Evolutionary conservation across 2,329 filamentous ascomycete species (phyloP).

Genomic region (Ophiocordyceps unilateralis): DNA sequence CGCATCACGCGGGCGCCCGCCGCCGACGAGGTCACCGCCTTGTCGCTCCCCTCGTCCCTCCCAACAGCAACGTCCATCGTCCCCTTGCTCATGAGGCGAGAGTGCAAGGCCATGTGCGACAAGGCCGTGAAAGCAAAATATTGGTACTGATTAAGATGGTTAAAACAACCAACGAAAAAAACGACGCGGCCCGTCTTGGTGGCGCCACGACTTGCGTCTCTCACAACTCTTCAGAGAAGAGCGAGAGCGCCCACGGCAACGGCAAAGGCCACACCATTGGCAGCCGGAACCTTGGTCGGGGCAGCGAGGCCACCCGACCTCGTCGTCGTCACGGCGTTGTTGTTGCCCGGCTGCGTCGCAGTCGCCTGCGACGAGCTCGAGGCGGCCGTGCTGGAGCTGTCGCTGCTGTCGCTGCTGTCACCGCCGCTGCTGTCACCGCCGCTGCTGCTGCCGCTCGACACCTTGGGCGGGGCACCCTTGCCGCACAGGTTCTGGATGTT

Average conservation of each 20-base stretch:
- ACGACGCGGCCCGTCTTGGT: not conserved
- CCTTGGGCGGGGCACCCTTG: conserved; percentile 14
- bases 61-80: not conserved
- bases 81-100: not conserved
- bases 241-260: conserved; percentile 34
- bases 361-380: conserved; percentile 4
- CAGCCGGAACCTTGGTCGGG: conserved; percentile 22
- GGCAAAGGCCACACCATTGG: conserved; percentile 27
- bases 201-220: not conserved
- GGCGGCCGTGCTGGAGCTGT: conserved; percentile 11
- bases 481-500: conserved; percentile 32
- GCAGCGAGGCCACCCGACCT: conserved; percentile 16
- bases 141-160: not conserved
- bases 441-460: conserved; percentile 1
- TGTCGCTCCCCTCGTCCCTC: conserved; percentile 1
- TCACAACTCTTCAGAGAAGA: conserved; percentile 26
- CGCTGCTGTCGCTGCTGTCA: conserved; percentile 5
- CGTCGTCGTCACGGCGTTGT: conserved; percentile 14
- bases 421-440: conserved; percentile 5
- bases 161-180: not conserved
- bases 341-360: conserved; percentile 5
- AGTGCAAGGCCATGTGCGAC: not conserved
- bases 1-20: conserved; percentile 8
- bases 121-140: not conserved
- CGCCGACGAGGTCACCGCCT: conserved; percentile 6